Base-by-base conservation (phyloP, 2,329 filamentous ascomycete species). In the Mollisia scopiformis region DNA sequence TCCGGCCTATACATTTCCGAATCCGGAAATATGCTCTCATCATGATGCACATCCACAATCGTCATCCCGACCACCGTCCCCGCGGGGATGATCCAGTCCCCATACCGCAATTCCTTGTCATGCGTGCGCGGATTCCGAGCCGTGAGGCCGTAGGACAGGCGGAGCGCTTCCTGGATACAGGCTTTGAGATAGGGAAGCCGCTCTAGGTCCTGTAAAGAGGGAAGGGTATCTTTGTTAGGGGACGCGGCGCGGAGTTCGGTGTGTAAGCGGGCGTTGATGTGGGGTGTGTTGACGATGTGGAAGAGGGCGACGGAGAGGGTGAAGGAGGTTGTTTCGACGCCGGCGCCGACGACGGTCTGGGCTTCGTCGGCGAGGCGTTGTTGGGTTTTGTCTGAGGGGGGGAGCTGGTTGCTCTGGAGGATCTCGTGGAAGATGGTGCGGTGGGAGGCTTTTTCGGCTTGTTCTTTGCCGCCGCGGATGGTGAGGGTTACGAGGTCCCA, bases 361-460 rank as follows among this genome's bases (percentile, higher is more conserved):
- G 25, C 49, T 30, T 52, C 49, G 8, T 52, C 49, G 8, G 49
- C 49, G 19, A 52, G 49, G n/a, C 49, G 25, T 21, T 30, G 16
- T 16, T 31, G 19, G 11, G 25, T 30, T 33, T 52, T 52, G 6
- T 52, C 49, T n/a, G 4, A 19, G n/a, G 49, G 25, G 8, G 49
- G n/a, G n/a, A n/a, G 49, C 13, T 31, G 13, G 19, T 31, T 27
- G 19, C 49, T 52, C 11, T 52, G 16, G 10, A 52, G 30, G 25
- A 52, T 21, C 28, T 52, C 49, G 30, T 52, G 28, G 49, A 52
- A 52, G 11, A 52, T 52, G 25, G 49, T 52, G 28, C 49, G 49
- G 23, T 52, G 49, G 30, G 25, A 25, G 10, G 43, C 43, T 39
- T 39, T 39, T 16, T 39, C 35, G 16, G 35, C 35, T 39, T 39